Evolutionary conservation across 495 filamentous ascomycete species (phyloP).

Genomic region (Staphylotrichum longicolle): DNA sequence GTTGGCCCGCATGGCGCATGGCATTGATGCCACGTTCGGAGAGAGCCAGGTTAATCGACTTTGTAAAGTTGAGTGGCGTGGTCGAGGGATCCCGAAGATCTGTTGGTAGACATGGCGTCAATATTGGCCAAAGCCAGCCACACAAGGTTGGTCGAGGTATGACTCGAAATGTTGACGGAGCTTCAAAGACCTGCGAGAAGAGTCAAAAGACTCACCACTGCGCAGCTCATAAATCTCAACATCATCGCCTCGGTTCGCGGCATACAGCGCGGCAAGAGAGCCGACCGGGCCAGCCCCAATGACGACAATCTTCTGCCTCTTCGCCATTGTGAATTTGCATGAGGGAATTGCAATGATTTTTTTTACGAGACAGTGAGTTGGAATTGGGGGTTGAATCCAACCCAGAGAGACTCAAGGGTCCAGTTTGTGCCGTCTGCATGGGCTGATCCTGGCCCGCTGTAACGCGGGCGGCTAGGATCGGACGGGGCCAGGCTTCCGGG

Average conservation of each 20-base stretch:
- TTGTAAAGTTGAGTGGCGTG: conserved; percentile 89
- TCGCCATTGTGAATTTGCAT: conserved; percentile 17
- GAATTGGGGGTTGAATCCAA: background rate
- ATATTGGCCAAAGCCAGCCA: background rate
- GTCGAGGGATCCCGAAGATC: conserved; percentile 84
- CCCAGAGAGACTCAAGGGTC: background rate
- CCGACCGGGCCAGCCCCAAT: conserved; percentile 93
- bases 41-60: conserved; percentile 93
- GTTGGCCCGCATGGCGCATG: conserved; percentile 62
- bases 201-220: conserved; percentile 61
- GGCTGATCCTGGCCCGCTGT: background rate
- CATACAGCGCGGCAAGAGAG: conserved; percentile 87
- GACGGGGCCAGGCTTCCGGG: background rate
- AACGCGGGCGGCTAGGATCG: conserved; percentile 2
- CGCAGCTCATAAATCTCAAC: conserved; percentile 95
- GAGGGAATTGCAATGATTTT: background rate
- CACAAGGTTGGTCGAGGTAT: too few relatives aligned
- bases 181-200: background rate
- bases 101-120: conserved; percentile 34
- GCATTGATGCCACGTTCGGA: conserved; percentile 94
- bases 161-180: background rate
- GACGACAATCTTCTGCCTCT: conserved; percentile 69
- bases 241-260: conserved; percentile 77
- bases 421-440: background rate
- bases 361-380: too few relatives aligned